These are phyloP conservation scores for Hypseocharis bilobata DNA, from an alignment of 441 rosid species.

Conservation along the genomic window DNA sequence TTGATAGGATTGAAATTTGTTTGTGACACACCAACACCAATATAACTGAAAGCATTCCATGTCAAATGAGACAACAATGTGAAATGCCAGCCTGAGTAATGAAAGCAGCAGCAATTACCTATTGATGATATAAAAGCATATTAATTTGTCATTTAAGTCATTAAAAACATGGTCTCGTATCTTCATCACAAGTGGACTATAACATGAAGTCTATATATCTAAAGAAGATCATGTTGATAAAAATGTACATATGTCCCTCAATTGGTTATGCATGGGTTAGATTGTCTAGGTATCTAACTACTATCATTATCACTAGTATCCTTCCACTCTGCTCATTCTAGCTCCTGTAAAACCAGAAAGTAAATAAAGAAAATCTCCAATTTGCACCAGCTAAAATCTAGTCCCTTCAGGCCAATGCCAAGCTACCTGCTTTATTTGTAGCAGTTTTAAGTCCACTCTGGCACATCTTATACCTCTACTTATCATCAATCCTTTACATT, in stretches of 20 bases:
- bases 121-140: not conserved
- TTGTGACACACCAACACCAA: not conserved
- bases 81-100: not conserved
- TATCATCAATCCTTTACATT: not conserved
- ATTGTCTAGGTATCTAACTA: not conserved
- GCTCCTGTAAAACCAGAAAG: not conserved
- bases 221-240: not conserved
- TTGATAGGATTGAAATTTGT: not conserved
- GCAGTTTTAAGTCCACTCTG: not conserved
- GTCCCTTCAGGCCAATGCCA: not conserved
- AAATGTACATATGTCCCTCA: not conserved
- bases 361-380: not conserved
- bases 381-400: not conserved
- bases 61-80: not conserved
- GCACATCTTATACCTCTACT: not conserved
- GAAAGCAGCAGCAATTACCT: not conserved
- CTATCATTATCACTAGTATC: not conserved
- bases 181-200: not conserved
- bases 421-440: not conserved
- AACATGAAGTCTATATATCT: not conserved
- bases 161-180: not conserved
- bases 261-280: not conserved
- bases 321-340: not conserved
- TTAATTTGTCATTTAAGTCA: not conserved
- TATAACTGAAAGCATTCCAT: not conserved